Base-by-base conservation (phyloP, 2,329 filamentous ascomycete species). In the Penicillium sp. region DNA sequence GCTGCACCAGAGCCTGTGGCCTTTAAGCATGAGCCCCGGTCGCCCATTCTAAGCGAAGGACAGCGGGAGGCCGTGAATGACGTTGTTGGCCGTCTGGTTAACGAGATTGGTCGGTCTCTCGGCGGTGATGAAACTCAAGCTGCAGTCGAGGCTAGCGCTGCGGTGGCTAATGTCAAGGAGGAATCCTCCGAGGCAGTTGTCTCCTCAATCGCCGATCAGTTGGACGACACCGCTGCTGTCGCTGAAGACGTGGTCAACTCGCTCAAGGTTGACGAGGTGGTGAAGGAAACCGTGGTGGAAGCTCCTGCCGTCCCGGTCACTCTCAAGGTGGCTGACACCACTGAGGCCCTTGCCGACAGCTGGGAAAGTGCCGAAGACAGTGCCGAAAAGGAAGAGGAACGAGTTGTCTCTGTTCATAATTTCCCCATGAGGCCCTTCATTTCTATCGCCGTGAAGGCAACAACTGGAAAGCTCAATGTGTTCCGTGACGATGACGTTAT, bases 401-500 rank as follows among this genome's bases (percentile, higher is more conserved):
- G 81, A 43, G 81, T 86, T 24, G 85, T 96, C 61, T 87, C 84
- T 69, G 92, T 97, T 44, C 94, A 90, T 78, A 96, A 96, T 73
- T 96, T 99, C 72, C 94, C 94, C 14, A 91, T 99, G 88, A 90
- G 89, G 73, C 94, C 94, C 4, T 99, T 95, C 81, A 92, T 96
- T 61, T 89, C 92, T 18, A 94, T 99, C 68, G 86, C 84, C 11
- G 83, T 97, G 64, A 75, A 75, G 48, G 58, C 70, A 18, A 59
- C 65, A 48, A 45, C 67, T 38, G 64, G 63, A 72, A 81, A 67
- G 69, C 74, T 75, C 79, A 85, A 70, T 79, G 85, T 54, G 72
- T 80, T 97, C 72, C 87, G 88, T 36, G 85, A 90, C 53, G 88
- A 93, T 61, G 83, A 88, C 41, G 87, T 96, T 65, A 89, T 96